Percentiles rank a stretch among this genome's conserved stretches.
These are phyloP conservation scores for Boletus huronensis DNA, from an alignment of 768 basidiomycete genomes.

Conservation along the genomic window DNA sequence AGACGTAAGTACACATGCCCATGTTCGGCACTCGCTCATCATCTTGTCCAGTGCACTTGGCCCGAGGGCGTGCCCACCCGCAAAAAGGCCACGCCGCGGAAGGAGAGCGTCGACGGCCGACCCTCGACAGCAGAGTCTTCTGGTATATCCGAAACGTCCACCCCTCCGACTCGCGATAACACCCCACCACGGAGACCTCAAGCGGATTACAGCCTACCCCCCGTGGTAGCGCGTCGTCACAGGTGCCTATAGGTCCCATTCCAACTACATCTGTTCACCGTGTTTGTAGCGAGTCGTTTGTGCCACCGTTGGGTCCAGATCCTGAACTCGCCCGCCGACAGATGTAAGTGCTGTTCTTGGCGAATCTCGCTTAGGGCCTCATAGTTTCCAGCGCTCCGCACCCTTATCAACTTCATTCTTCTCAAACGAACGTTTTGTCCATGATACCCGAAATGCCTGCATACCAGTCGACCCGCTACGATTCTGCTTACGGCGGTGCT, in stretches of 20 bases:
- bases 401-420: constrained; percentile 42
- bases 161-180: constrained; percentile 65
- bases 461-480: constrained; percentile 54
- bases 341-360: constrained; percentile 36
- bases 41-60: constrained; percentile 65
- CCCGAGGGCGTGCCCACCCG: constrained; percentile 73
- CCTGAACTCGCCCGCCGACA: constrained; percentile 44
- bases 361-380: constrained; percentile 7
- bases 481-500: constrained; percentile 43
- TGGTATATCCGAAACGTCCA: constrained; percentile 65
- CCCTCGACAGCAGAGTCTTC: constrained; percentile 78
- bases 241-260: constrained; percentile 26
- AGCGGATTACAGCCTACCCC: constrained; percentile 37
- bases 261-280: constrained; percentile 3
- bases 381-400: constrained; percentile 37
- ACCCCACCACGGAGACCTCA: constrained; percentile 57
- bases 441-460: constrained; percentile 58
- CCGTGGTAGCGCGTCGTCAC: constrained; percentile 39
- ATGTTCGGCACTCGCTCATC: constrained; percentile 12
- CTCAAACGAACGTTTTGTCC: constrained; percentile 43
- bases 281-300: constrained; percentile 41
- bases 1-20: constrained; percentile 48
- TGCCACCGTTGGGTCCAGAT: constrained; percentile 42
- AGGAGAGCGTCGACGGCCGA: constrained; percentile 57
- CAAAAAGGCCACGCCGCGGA: constrained; percentile 58